phyloP scores from a whole-genome alignment of 176 grass and related monocot genomes.

The Ensete ventricosum region DNA sequence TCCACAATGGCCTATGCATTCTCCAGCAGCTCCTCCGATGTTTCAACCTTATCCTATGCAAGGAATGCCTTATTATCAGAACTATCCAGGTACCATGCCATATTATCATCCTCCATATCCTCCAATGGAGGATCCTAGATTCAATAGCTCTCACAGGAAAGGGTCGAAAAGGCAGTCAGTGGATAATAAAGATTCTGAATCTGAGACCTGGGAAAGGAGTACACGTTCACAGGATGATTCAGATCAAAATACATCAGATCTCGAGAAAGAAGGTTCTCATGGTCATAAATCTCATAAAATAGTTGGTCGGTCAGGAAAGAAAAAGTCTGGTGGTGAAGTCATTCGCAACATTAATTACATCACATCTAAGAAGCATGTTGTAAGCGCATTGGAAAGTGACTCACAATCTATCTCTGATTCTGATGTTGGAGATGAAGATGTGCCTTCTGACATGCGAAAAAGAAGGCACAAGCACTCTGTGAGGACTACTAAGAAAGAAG shows the following conservation, averaged over 20 bases:
- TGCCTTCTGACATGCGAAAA: slow-evolving; percentile 34
- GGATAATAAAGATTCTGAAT: slow-evolving; percentile 44
- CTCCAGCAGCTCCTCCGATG: slow-evolving; percentile 33
- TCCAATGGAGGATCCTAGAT: slow-evolving; percentile 51
- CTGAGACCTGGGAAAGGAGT: slow-evolving; percentile 28
- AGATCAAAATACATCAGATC: slow-evolving; percentile 34
- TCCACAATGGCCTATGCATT: slow-evolving; percentile 87
- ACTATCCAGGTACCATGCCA: slow-evolving; percentile 43
- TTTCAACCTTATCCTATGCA: slow-evolving; percentile 71
- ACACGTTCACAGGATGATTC: slow-evolving; percentile 24
- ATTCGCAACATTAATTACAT: slow-evolving; percentile 84
- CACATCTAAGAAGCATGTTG: slow-evolving; percentile 48
- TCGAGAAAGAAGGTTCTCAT: slow-evolving; percentile 37
- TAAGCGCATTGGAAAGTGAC: slow-evolving; percentile 45
- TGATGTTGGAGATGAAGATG: slow-evolving; percentile 34
- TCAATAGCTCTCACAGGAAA: slow-evolving; percentile 39
- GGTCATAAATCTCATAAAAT: slow-evolving; percentile 63
- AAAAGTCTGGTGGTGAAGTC: slow-evolving; percentile 67
- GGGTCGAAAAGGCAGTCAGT: slow-evolving; percentile 50
- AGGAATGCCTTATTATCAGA: slow-evolving; percentile 79
- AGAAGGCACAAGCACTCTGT: slow-evolving; percentile 48
- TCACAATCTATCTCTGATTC: slow-evolving; percentile 50
- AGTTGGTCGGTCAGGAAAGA: slow-evolving; percentile 52
- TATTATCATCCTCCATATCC: slow-evolving; percentile 66
- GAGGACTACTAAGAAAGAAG: slow-evolving; percentile 58